Conservation (phyloP, 768 basidiomycete species). For the Dacryopinax spathularia region DNA sequence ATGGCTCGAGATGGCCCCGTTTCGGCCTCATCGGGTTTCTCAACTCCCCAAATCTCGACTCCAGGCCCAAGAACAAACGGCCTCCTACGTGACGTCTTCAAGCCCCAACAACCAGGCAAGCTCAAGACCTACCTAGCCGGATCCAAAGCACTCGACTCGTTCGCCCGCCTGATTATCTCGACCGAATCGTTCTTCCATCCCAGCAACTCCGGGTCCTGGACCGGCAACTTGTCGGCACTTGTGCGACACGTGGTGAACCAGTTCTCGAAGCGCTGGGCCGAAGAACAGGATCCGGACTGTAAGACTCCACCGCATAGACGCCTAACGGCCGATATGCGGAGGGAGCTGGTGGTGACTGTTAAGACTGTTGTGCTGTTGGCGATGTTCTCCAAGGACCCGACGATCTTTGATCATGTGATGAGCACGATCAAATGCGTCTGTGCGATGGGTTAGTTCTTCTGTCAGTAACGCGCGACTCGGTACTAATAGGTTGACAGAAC, state of each 20-base stretch:
- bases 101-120: conserved; percentile 17
- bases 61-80: not conserved
- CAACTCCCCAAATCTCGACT: not conserved
- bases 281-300: conserved; percentile 62
- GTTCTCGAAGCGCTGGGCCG: conserved; percentile 75
- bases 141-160: conserved; percentile 68
- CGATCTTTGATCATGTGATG: conserved; percentile 61
- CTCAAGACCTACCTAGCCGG: conserved; percentile 59
- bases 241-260: conserved; percentile 71
- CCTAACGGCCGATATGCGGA: conserved; percentile 60
- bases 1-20: conserved; percentile 40
- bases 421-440: conserved; percentile 48
- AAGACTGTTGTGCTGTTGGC: conserved; percentile 73
- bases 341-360: conserved; percentile 69
- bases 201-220: conserved; percentile 73
- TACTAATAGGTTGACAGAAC: conserved; percentile 62
- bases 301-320: conserved; percentile 74
- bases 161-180: conserved; percentile 72
- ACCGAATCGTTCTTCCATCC: conserved; percentile 88
- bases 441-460: not conserved
- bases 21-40: not conserved
- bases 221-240: conserved; percentile 68
- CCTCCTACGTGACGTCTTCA: not conserved
- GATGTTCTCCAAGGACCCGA: conserved; percentile 75
- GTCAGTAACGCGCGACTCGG: not conserved